phyloP scores from a whole-genome alignment of 805 yeast species.

The Wickerhamiella musiphila region DNA sequence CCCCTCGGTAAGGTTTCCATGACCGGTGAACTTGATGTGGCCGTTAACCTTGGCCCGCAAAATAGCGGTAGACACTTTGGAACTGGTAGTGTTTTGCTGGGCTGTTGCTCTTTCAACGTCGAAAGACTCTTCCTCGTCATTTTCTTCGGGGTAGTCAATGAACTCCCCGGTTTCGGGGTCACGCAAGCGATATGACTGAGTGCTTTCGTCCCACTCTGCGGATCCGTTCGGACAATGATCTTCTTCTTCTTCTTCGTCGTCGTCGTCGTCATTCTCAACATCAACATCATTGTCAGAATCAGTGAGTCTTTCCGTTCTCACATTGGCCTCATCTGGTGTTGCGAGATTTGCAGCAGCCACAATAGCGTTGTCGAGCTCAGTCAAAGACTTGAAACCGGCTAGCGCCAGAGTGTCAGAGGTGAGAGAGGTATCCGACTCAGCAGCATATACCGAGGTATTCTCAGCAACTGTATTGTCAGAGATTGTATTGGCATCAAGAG shows the following conservation, averaged over 20 bases:
- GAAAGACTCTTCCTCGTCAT: not conserved
- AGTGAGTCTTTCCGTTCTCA: not conserved
- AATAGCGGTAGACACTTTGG: not conserved
- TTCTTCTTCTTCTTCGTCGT: not conserved
- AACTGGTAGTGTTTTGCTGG: not conserved
- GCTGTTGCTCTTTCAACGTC: not conserved
- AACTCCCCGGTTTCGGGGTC: not conserved
- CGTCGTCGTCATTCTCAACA: not conserved
- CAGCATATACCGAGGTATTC: too few relatives aligned
- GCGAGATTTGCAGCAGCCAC: not conserved
- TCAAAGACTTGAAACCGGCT: not conserved
- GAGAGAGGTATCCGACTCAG: too few relatives aligned
- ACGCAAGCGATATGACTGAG: not conserved
- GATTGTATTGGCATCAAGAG: not conserved
- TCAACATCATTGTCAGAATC: not conserved
- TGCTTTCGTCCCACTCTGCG: conserved; percentile 1
- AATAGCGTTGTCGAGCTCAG: too few relatives aligned
- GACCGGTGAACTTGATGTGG: not conserved
- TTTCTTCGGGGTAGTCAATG: not conserved
- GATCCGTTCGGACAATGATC: conserved; percentile 1
- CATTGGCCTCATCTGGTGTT: not conserved
- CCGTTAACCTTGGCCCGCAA: not conserved
- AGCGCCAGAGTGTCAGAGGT: too few relatives aligned
- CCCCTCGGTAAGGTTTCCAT: too few relatives aligned
- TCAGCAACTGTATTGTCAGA: too few relatives aligned